These are phyloP conservation scores for Eragrostis nindensis DNA, from an alignment of 176 grass and related monocot genomes.

Conservation along the genomic window DNA sequence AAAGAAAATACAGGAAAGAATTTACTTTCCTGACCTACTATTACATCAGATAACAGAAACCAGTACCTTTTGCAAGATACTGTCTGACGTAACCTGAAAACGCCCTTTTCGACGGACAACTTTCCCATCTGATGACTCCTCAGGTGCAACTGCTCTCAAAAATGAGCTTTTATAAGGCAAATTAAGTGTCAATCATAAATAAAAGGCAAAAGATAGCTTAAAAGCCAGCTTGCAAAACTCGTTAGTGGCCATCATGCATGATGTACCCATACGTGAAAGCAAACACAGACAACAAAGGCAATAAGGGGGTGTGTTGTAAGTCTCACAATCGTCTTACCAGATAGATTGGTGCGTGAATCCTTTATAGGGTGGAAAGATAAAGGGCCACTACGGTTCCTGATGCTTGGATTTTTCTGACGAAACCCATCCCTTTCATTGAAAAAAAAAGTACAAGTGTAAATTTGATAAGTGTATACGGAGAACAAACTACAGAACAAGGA, in stretches of 20 bases:
- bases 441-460: constrained; percentile 24
- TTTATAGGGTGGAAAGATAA: constrained; percentile 65
- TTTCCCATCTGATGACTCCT: constrained; percentile 67
- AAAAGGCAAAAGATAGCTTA: constrained; percentile 8
- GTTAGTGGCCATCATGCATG: constrained; percentile 24
- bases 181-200: constrained; percentile 27
- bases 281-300: not conserved
- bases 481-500: constrained; percentile 1
- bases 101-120: constrained; percentile 76
- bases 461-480: constrained; percentile 9
- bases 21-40: not conserved
- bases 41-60: constrained; percentile 5
- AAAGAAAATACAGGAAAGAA: constrained; percentile 16
- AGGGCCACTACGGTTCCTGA: constrained; percentile 79
- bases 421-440: constrained; percentile 54
- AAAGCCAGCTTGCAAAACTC: not conserved
- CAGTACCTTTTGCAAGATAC: constrained; percentile 75
- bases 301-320: not conserved
- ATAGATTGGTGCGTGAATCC: constrained; percentile 51
- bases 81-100: constrained; percentile 88
- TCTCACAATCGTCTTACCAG: constrained; percentile 55
- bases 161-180: constrained; percentile 27
- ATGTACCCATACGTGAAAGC: not conserved
- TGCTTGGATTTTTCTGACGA: constrained; percentile 56
- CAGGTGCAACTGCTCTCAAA: constrained; percentile 45